Conservation (phyloP, 2,329 filamentous ascomycete genomes). For the Delphinella strobiligena region DNA sequence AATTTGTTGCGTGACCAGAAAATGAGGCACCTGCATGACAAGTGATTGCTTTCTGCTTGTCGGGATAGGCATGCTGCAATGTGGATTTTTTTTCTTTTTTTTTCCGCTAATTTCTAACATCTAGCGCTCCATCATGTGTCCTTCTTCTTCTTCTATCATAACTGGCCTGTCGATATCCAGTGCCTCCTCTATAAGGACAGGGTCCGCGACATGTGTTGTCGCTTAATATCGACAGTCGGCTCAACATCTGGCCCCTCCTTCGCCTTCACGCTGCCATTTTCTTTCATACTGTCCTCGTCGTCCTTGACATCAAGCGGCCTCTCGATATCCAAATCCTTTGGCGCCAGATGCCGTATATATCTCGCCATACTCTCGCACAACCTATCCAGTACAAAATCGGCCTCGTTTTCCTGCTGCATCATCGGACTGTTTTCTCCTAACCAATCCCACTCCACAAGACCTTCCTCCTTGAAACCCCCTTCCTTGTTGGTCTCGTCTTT, state of each 20-base stretch:
- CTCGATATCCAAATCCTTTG: background rate
- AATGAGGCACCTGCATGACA: too few relatives aligned
- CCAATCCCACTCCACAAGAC: slow-evolving; percentile 59
- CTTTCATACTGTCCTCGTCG: background rate
- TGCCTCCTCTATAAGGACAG: too few relatives aligned
- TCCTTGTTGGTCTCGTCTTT: slow-evolving; percentile 10
- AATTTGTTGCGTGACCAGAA: too few relatives aligned
- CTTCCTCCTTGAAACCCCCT: slow-evolving; percentile 40
- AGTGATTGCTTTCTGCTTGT: too few relatives aligned
- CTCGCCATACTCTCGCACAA: slow-evolving; percentile 51
- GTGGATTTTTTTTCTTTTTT: too few relatives aligned
- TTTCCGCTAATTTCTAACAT: too few relatives aligned
- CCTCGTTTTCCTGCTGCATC: slow-evolving; percentile 49
- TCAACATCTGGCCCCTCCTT: background rate
- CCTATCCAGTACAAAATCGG: slow-evolving; percentile 55
- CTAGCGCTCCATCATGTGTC: too few relatives aligned
- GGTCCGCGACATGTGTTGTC: too few relatives aligned
- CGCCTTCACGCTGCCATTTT: background rate
- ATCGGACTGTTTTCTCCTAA: slow-evolving; percentile 57
- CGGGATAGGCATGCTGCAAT: too few relatives aligned
- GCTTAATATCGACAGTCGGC: background rate
- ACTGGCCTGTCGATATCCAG: too few relatives aligned
- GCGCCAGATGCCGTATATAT: slow-evolving; percentile 22
- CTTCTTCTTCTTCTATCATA: too few relatives aligned
- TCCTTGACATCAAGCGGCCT: background rate